Conservation (phyloP, 805 yeast genomes). For the Starmerella floris region DNA sequence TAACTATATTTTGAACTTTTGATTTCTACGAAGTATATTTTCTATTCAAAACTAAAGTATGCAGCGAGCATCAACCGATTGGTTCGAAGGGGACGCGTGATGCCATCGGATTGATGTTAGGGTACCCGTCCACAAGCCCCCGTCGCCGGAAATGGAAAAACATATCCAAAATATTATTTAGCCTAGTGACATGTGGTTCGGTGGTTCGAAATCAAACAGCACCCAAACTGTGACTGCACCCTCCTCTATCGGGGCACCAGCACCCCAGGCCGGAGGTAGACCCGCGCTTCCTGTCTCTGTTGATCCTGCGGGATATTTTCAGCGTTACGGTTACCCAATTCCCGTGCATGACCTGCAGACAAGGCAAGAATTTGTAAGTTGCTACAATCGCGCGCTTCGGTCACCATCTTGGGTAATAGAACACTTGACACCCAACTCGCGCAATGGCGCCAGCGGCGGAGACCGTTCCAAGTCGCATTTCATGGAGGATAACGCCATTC, state of each 20-base stretch:
- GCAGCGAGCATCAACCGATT: too few relatives aligned
- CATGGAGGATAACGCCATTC: constrained; percentile 75
- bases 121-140: too few relatives aligned
- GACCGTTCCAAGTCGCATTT: constrained; percentile 74
- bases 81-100: too few relatives aligned
- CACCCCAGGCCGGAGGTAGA: neutral
- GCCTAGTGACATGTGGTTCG: constrained; percentile 7
- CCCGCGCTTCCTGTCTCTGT: constrained; percentile 24
- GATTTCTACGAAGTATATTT: too few relatives aligned
- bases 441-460: constrained; percentile 26
- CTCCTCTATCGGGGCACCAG: neutral
- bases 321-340: constrained; percentile 87
- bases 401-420: constrained; percentile 74
- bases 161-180: too few relatives aligned
- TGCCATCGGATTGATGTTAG: too few relatives aligned
- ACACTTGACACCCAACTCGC: constrained; percentile 65
- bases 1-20: neutral
- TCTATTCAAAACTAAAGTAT: too few relatives aligned
- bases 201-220: neutral
- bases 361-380: constrained; percentile 66
- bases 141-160: too few relatives aligned
- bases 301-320: constrained; percentile 66
- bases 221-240: neutral
- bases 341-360: constrained; percentile 75
- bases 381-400: constrained; percentile 70